phyloP scores from a whole-genome alignment of 108 stramenopile species.

The Seminavis robusta region DNA sequence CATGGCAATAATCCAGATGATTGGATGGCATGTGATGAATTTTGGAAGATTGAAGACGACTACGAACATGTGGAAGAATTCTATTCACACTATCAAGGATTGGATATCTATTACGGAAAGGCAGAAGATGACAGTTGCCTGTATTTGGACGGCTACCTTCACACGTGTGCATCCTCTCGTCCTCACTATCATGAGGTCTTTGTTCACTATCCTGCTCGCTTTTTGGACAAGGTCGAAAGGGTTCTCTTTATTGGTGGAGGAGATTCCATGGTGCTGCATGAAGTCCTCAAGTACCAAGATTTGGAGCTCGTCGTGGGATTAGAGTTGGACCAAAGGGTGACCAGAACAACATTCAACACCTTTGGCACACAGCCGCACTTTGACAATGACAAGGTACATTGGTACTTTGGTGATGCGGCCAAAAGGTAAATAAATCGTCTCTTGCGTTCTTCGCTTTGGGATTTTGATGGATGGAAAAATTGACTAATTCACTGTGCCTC shows the following conservation, averaged over 20 bases:
- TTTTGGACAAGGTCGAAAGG: constrained; percentile 20
- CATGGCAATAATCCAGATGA: constrained; percentile 1
- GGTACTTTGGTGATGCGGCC: constrained; percentile 36
- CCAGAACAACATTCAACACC: constrained; percentile 18
- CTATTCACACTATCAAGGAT: constrained; percentile 18
- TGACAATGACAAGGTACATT: constrained; percentile 31
- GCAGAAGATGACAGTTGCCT: constrained; percentile 49
- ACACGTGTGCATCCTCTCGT: constrained; percentile 37
- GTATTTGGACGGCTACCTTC: constrained; percentile 55
- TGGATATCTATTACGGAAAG: constrained; percentile 13
- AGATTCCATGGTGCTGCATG: constrained; percentile 47
- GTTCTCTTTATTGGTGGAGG: constrained; percentile 35
- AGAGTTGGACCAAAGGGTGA: constrained; percentile 40
- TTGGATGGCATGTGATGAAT: too few species aligned
- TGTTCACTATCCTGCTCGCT: constrained; percentile 36
- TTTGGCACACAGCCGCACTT: constrained; percentile 43
- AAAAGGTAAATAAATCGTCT: too few species aligned
- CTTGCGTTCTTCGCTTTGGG: neutral
- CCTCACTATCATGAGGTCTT: constrained; percentile 50
- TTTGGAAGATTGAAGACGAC: too few species aligned
- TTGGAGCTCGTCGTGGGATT: constrained; percentile 39
- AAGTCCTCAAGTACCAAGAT: constrained; percentile 34
- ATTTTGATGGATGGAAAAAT: neutral
- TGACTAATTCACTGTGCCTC: neutral
- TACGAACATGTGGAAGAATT: constrained; percentile 5